These are phyloP conservation scores for Aspergillus quadrilineatus DNA, from an alignment of 2,329 filamentous ascomycete species.

Conservation along the genomic window DNA sequence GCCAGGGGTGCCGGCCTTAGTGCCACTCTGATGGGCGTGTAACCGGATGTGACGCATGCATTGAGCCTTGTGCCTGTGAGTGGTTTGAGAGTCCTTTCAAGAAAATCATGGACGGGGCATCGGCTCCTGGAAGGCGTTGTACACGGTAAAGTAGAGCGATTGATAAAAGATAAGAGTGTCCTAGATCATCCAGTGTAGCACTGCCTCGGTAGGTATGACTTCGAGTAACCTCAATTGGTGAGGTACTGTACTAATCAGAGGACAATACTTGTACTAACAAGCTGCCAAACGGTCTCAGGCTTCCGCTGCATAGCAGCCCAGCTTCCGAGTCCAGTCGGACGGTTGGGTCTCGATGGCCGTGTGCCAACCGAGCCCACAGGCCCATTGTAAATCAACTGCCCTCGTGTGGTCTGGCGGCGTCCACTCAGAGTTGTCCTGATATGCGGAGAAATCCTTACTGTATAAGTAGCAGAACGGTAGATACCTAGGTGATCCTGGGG, in stretches of 20 bases:
- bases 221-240: background rate
- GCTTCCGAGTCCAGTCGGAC: background rate
- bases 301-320: background rate
- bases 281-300: background rate
- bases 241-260: background rate
- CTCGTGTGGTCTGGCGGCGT: background rate
- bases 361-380: background rate
- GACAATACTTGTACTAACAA: background rate
- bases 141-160: background rate
- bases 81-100: background rate
- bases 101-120: background rate
- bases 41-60: constrained; percentile 9
- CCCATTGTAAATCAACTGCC: background rate
- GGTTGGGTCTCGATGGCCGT: background rate
- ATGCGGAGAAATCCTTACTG: background rate
- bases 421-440: background rate
- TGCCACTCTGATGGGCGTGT: background rate
- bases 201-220: constrained; percentile 1
- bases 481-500: background rate
- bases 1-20: background rate
- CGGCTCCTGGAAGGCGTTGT: constrained; percentile 6
- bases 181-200: constrained; percentile 1
- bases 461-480: background rate
- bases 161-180: constrained; percentile 11
- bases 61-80: background rate